Conservation (phyloP, 140 eudicot species). For the Anethum foeniculum region DNA sequence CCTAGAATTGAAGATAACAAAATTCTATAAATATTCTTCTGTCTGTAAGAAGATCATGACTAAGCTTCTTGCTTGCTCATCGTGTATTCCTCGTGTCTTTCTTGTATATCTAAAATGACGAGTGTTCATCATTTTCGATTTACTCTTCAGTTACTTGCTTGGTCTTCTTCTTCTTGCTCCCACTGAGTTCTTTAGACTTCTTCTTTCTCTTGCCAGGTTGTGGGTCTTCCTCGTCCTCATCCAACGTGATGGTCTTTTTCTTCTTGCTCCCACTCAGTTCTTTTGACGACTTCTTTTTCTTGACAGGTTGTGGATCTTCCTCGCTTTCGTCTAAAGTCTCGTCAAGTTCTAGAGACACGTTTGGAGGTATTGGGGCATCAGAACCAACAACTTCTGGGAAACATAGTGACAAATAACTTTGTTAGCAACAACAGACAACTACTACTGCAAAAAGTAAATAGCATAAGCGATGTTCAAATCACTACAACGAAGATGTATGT, state of each 20-base stretch:
- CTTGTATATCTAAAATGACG: constrained; percentile 18
- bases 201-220: constrained; percentile 41
- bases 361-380: constrained; percentile 18
- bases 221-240: constrained; percentile 21
- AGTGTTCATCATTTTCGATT: constrained; percentile 23
- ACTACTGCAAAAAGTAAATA: background rate
- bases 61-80: constrained; percentile 12
- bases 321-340: constrained; percentile 25
- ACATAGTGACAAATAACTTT: background rate
- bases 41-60: background rate
- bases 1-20: background rate
- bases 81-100: constrained; percentile 28
- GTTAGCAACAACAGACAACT: background rate
- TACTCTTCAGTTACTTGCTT: constrained; percentile 22
- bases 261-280: constrained; percentile 26
- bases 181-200: constrained; percentile 28
- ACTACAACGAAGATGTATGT: background rate
- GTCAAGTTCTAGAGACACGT: constrained; percentile 16
- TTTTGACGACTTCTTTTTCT: constrained; percentile 45
- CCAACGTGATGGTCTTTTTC: constrained; percentile 22
- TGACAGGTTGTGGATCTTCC: constrained; percentile 25
- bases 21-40: background rate
- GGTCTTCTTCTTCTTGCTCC: constrained; percentile 27
- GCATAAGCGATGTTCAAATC: background rate
- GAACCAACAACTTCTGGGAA: constrained; percentile 35